Evolutionary conservation across 2,329 filamentous ascomycete genomes (phyloP).

Genomic region (Colletotrichum filicis): DNA sequence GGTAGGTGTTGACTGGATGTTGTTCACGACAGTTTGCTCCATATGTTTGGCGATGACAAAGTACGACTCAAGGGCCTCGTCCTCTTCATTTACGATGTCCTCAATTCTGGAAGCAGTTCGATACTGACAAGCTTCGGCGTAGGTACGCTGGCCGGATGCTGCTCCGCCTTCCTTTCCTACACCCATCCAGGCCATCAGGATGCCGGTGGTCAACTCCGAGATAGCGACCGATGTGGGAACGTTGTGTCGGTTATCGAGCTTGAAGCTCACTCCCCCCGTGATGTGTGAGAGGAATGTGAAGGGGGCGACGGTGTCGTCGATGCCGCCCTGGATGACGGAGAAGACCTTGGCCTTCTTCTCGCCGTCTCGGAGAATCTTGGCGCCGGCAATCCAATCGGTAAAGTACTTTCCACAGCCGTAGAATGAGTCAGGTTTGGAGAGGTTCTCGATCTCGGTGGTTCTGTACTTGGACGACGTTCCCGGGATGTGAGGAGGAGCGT

Average conservation of each 20-base stretch:
- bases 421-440: constrained; percentile 3
- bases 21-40: neutral
- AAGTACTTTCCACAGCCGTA: constrained; percentile 51
- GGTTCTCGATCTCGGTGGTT: constrained; percentile 5
- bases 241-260: constrained; percentile 38
- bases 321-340: constrained; percentile 47
- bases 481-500: constrained; percentile 58
- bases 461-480: constrained; percentile 21
- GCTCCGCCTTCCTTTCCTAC: constrained; percentile 40
- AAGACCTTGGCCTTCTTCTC: constrained; percentile 56
- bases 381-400: constrained; percentile 55
- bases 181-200: constrained; percentile 58
- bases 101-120: neutral
- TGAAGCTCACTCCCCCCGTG: constrained; percentile 54
- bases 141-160: neutral
- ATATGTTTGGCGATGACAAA: neutral
- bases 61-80: neutral
- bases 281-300: constrained; percentile 54
- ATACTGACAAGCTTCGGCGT: constrained; percentile 12
- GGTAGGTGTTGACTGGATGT: constrained; percentile 35
- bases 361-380: constrained; percentile 45
- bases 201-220: constrained; percentile 52
- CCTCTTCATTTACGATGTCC: constrained; percentile 4
- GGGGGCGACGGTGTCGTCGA: constrained; percentile 41
- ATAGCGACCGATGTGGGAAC: constrained; percentile 40